Base-by-base conservation (phyloP, 306 rosid species). In the Trifolium repens region DNA sequence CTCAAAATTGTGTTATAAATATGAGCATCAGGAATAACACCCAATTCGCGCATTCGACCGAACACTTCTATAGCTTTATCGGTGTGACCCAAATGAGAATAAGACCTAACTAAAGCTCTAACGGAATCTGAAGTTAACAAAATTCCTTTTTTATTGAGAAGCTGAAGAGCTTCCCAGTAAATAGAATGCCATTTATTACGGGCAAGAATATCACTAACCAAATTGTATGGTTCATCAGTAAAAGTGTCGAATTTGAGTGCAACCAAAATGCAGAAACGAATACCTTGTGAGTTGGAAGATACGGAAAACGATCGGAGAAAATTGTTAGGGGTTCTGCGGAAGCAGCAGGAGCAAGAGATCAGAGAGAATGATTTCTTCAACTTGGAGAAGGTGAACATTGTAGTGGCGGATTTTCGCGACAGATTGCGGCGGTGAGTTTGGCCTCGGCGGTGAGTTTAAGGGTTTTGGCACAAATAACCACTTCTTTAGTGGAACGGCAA, bases 201-300 rank as follows among this genome's bases (percentile, higher is more conserved):
- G 16, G 64, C 9, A 58, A 91, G 78, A 80, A 55, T 67, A 17
- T 68, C 63, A 16, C 81, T 13, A 14, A 88, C 82, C 72, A 80
- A 55, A 54, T 59, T 8, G 52, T 40, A 74, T 1, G 70, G 78
- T 17, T 70, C 57, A 13, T 10, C 3, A 72, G 72, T 32, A 5
- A 88, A 72, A 2, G 12, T n/a, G 49, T 59, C 76, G 44, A 73
- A 78, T 67, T 71, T 84, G 79, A 84, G 47, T 3, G 97, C 88
- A 0, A 77, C 32, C 94, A 88, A 93, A 9, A 93, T 81, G 82
- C 88, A 93, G 76, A 93, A 78, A 40, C 88, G 92, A 34, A 83
- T 78, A 37, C 75, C 85, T 17, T 50, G 14, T 16, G 22, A 71
- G 2, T 62, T 74, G 64, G 64, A 58, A 1, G 8, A 0, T 6